Evolutionary conservation across 768 basidiomycete species (phyloP).

Genomic region (Pholiota molesta): DNA sequence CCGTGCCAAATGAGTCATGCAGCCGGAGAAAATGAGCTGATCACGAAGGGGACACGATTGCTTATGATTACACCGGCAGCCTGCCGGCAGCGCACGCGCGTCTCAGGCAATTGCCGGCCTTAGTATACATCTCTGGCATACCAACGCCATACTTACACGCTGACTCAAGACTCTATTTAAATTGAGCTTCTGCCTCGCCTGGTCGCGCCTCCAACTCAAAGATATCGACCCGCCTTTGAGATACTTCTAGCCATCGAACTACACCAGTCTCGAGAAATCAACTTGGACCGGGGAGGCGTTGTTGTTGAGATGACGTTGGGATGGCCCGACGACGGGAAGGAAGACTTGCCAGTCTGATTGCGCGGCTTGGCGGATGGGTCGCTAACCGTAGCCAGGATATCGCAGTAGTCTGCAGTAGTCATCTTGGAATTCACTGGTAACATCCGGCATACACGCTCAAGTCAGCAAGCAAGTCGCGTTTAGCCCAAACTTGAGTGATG

Average conservation of each 20-base stretch:
- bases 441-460: neutral
- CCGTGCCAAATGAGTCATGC: conserved; percentile 20
- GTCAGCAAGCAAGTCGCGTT: neutral
- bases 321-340: neutral
- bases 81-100: neutral
- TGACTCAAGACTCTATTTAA: neutral
- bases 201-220: neutral
- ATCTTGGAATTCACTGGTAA: neutral
- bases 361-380: conserved; percentile 1
- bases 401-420: neutral
- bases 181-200: neutral
- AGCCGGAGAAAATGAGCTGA: neutral
- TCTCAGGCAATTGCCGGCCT: neutral
- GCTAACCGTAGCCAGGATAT: neutral
- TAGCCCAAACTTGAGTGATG: neutral
- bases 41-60: conserved; percentile 2
- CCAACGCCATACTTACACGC: neutral
- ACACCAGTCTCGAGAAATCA: neutral
- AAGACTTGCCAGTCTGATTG: neutral
- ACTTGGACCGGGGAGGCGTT: neutral
- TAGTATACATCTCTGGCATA: neutral
- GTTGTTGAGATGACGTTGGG: neutral
- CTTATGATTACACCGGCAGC: conserved; percentile 2
- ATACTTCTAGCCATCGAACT: neutral
- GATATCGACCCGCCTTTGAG: neutral